Conservation (phyloP, 2,329 filamentous ascomycete species). For the Colletotrichum echinochloae region DNA sequence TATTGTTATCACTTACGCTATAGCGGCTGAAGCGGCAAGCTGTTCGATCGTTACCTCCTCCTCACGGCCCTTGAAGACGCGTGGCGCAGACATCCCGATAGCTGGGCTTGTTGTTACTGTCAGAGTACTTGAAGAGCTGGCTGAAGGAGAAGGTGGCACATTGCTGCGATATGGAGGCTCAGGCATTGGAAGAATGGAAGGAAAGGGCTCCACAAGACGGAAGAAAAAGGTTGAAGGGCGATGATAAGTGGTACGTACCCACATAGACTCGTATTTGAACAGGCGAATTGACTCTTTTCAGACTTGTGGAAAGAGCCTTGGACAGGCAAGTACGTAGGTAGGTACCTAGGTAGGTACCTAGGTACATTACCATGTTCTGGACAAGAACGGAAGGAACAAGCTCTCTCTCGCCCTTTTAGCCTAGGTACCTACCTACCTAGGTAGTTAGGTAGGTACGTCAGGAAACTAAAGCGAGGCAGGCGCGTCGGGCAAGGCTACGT, state of each 20-base stretch:
- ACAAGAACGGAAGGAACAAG: neutral
- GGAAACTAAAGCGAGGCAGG: neutral
- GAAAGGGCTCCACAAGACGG: neutral
- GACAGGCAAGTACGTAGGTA: neutral
- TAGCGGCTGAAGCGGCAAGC: neutral
- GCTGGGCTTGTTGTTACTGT: neutral
- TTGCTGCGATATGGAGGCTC: neutral
- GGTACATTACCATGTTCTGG: neutral
- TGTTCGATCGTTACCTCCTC: conserved; percentile 16
- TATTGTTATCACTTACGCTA: neutral
- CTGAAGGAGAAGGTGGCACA: too few species aligned
- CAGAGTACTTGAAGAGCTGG: neutral
- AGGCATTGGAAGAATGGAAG: too few species aligned
- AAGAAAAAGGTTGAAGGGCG: neutral
- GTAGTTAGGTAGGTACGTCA: neutral
- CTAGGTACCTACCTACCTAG: neutral
- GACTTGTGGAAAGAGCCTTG: neutral
- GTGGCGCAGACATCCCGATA: conserved; percentile 39
- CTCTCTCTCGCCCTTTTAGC: too few species aligned
- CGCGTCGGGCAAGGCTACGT: neutral
- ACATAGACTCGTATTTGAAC: neutral
- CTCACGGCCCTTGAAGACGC: conserved; percentile 24
- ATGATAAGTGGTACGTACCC: too few species aligned
- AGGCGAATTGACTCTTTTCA: neutral
- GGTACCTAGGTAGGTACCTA: neutral